phyloP scores from a whole-genome alignment of 129 eudicot genomes.

The Artemisia argyi region DNA sequence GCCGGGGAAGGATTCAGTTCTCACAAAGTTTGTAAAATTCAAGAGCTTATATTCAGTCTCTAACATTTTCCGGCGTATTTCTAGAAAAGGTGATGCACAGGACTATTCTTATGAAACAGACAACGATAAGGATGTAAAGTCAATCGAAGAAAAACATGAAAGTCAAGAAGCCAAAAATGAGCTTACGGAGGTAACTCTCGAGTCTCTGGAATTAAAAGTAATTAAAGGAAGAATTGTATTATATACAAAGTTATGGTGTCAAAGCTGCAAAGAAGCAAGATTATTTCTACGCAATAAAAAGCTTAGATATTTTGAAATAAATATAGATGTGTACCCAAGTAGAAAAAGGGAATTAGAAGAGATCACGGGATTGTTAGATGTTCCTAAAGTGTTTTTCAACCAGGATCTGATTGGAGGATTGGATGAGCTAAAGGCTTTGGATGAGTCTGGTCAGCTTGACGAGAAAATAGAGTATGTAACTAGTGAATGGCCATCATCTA shows the following conservation, averaged over 20 bases:
- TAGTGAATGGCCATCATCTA: conserved; percentile 50
- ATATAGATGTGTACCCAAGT: conserved; percentile 60
- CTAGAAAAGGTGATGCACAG: conserved; percentile 42
- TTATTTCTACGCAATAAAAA: conserved; percentile 44
- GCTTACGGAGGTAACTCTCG: conserved; percentile 24
- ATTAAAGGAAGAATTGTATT: conserved; percentile 62
- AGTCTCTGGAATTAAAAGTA: conserved; percentile 33
- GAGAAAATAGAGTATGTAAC: conserved; percentile 67
- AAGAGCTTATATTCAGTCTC: conserved; percentile 51
- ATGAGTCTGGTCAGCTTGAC: conserved; percentile 54
- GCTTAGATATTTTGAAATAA: conserved; percentile 62
- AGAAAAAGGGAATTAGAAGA: conserved; percentile 62
- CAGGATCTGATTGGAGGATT: conserved; percentile 57
- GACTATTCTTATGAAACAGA: conserved; percentile 30
- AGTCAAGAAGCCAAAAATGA: conserved; percentile 38
- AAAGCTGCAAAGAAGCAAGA: conserved; percentile 56
- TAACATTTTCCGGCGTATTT: conserved; percentile 47
- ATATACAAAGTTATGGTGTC: conserved; percentile 62
- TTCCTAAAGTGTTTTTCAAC: conserved; percentile 70
- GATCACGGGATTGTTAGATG: conserved; percentile 50
- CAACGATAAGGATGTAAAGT: conserved; percentile 20
- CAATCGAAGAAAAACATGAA: conserved; percentile 35
- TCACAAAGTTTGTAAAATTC: conserved; percentile 42
- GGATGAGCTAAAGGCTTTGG: conserved; percentile 48
- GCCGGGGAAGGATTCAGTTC: conserved; percentile 55